A percentile compares a stretch with the other conserved stretches of the same genome.
Evolutionary conservation across 2,329 filamentous ascomycete species (phyloP).

Genomic region (Emergomyces orientalis): DNA sequence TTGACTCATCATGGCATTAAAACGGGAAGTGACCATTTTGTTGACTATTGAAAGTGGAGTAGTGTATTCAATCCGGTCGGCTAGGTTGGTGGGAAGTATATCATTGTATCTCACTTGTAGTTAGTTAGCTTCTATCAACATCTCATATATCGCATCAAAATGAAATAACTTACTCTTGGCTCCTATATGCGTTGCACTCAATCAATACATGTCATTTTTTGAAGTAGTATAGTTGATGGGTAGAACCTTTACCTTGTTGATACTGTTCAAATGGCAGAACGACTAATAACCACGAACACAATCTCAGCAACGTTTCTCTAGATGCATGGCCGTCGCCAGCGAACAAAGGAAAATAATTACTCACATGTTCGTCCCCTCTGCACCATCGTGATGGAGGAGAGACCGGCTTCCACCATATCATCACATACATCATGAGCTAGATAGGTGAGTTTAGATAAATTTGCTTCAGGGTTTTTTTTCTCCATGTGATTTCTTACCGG

Average conservation of each 20-base stretch:
- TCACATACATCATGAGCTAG: slow-evolving; percentile 39
- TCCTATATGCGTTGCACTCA: not conserved
- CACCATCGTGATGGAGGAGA: slow-evolving; percentile 39
- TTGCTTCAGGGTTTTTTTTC: not conserved
- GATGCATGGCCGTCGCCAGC: not conserved
- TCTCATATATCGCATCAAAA: not conserved
- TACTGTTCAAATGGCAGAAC: slow-evolving; percentile 18
- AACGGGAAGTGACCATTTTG: slow-evolving; percentile 26
- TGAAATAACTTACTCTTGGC: slow-evolving; percentile 13
- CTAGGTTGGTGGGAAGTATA: slow-evolving; percentile 15
- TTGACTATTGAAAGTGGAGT: slow-evolving; percentile 20
- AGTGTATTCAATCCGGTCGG: slow-evolving; percentile 18
- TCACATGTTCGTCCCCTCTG: slow-evolving; percentile 37
- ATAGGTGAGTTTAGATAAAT: not conserved
- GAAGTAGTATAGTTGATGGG: not conserved
- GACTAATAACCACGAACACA: slow-evolving; percentile 1
- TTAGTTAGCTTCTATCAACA: not conserved
- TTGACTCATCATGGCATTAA: slow-evolving; percentile 22
- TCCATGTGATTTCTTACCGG: slow-evolving; percentile 20
- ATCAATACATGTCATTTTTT: not conserved
- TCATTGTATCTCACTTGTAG: slow-evolving; percentile 17
- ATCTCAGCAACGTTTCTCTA: not conserved
- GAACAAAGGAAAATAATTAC: slow-evolving; percentile 8
- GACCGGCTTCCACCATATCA: slow-evolving; percentile 37
- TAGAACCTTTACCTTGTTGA: slow-evolving; percentile 1